Evolutionary conservation across 768 basidiomycete species (phyloP).

Genomic region (Crassisporium funariophilum): DNA sequence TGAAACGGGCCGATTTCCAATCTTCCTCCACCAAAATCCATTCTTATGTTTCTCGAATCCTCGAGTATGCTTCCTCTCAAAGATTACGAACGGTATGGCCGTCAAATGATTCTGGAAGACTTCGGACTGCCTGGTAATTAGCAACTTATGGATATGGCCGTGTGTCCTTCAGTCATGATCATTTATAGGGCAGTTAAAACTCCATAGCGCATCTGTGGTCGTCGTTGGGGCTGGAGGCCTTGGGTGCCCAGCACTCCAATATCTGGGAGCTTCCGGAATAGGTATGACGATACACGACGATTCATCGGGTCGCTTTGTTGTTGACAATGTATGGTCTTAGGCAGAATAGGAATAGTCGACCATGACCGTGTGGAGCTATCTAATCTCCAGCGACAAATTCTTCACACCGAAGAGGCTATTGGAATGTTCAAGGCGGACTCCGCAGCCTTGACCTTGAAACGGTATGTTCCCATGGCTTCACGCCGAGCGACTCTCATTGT

Average conservation of each 20-base stretch:
- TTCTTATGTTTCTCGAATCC: conserved; percentile 6
- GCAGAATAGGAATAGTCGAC: conserved; percentile 84
- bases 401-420: conserved; percentile 76
- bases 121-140: conserved; percentile 79
- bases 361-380: conserved; percentile 86
- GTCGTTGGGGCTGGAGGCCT: conserved; percentile 96
- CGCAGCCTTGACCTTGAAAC: conserved; percentile 67
- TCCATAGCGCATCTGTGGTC: conserved; percentile 73
- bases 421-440: conserved; percentile 83
- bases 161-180: conserved; percentile 6
- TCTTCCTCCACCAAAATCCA: background rate
- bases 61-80: conserved; percentile 40
- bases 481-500: conserved; percentile 1
- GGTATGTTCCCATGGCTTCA: conserved; percentile 40
- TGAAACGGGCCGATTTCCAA: conserved; percentile 2
- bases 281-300: conserved; percentile 52
- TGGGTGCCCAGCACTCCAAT: conserved; percentile 94
- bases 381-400: conserved; percentile 91
- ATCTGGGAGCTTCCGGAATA: conserved; percentile 89
- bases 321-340: conserved; percentile 41
- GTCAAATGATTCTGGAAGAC: conserved; percentile 93
- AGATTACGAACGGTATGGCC: conserved; percentile 90
- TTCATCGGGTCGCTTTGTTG: conserved; percentile 4
- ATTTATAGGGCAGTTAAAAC: conserved; percentile 75
- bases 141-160: conserved; percentile 4